Conservation (phyloP, 2,329 filamentous ascomycete species). For the Exophiala spinifera region DNA sequence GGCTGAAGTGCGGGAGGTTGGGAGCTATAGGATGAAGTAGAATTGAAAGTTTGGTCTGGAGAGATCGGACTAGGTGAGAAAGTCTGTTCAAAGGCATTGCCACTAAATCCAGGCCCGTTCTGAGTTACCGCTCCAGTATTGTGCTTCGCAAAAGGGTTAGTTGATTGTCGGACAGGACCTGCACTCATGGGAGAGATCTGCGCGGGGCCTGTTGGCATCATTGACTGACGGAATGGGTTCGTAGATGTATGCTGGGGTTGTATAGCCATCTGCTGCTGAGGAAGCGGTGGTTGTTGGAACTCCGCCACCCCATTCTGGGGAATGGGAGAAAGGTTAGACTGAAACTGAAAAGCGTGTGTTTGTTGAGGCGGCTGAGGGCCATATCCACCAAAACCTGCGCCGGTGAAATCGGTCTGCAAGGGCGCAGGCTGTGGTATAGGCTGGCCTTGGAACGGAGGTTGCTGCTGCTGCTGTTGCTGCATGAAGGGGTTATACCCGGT, state of each 20-base stretch:
- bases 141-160: slow-evolving; percentile 81
- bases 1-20: slow-evolving; percentile 47
- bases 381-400: slow-evolving; percentile 81
- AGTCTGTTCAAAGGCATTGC: slow-evolving; percentile 27
- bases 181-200: slow-evolving; percentile 44
- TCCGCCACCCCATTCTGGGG: slow-evolving; percentile 49
- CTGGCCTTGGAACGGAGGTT: slow-evolving; percentile 29
- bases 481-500: slow-evolving; percentile 31
- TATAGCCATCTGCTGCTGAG: slow-evolving; percentile 35
- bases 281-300: slow-evolving; percentile 46
- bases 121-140: slow-evolving; percentile 30
- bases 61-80: slow-evolving; percentile 36
- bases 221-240: slow-evolving; percentile 92
- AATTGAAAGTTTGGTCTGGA: slow-evolving; percentile 33
- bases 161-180: slow-evolving; percentile 60
- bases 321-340: slow-evolving; percentile 44
- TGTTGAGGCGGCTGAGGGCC: slow-evolving; percentile 62
- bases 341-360: slow-evolving; percentile 37
- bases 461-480: slow-evolving; percentile 28
- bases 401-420: slow-evolving; percentile 58
- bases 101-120: slow-evolving; percentile 5
- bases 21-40: slow-evolving; percentile 9
- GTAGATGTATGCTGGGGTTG: slow-evolving; percentile 61
- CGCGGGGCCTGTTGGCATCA: slow-evolving; percentile 57
- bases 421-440: slow-evolving; percentile 22